Percentiles rank a stretch among this genome's conserved stretches.
These are phyloP conservation scores for Asterophora parasitica DNA, from an alignment of 768 basidiomycete species.

Conservation along the genomic window DNA sequence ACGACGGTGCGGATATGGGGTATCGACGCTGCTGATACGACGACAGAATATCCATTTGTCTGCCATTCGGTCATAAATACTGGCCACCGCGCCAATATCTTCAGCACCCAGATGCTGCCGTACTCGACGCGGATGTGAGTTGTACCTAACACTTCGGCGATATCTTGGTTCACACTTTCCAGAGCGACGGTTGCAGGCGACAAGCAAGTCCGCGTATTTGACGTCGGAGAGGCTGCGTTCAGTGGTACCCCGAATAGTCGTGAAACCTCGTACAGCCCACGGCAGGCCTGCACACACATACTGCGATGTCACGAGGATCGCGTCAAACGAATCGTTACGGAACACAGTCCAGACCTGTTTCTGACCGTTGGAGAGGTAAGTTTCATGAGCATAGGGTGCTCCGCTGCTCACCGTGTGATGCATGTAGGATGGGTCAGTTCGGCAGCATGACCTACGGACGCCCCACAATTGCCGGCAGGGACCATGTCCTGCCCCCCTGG, in stretches of 20 bases:
- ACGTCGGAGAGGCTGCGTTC: slow-evolving; percentile 45
- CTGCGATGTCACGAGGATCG: slow-evolving; percentile 68
- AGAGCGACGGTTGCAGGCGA: slow-evolving; percentile 77
- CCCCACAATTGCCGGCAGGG: slow-evolving; percentile 56
- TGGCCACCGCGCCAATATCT: slow-evolving; percentile 81
- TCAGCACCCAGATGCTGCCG: slow-evolving; percentile 78
- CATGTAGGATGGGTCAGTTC: slow-evolving; percentile 73
- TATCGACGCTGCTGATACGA: slow-evolving; percentile 43
- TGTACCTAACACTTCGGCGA: slow-evolving; percentile 21
- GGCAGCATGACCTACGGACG: slow-evolving; percentile 81
- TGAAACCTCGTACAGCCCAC: slow-evolving; percentile 42
- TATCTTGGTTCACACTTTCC: slow-evolving; percentile 10
- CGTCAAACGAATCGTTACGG: slow-evolving; percentile 76
- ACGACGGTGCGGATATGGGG: slow-evolving; percentile 78
- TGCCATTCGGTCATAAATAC: slow-evolving; percentile 70
- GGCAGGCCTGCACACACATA: slow-evolving; percentile 45
- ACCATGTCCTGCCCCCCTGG: slow-evolving; percentile 67
- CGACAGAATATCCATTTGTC: slow-evolving; percentile 55
- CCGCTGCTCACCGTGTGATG: neutral
- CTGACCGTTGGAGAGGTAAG: slow-evolving; percentile 75
- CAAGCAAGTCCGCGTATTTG: slow-evolving; percentile 72
- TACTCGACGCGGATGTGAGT: slow-evolving; percentile 72
- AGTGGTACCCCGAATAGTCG: slow-evolving; percentile 29
- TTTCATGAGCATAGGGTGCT: neutral
- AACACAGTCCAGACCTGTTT: slow-evolving; percentile 73